Conservation (phyloP, 352 stramenopile genomes). For the Phytophthora tentaculata region DNA sequence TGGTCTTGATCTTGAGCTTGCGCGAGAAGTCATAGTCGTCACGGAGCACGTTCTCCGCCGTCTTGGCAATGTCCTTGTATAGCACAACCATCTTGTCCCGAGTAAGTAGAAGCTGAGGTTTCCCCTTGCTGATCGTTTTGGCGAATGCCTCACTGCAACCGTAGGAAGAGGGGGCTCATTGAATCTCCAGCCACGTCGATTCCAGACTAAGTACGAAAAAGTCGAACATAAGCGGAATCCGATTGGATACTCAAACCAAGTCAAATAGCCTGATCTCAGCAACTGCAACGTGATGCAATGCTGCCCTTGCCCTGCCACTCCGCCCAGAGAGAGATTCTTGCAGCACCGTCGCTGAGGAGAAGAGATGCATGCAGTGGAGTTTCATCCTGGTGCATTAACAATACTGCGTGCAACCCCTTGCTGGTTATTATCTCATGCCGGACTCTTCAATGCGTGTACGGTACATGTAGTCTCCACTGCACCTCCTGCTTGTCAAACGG, state of each 20-base stretch:
- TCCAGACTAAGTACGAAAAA: conserved; percentile 43
- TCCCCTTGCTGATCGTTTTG: conserved; percentile 54
- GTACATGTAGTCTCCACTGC: too few species aligned
- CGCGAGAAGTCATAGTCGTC: conserved; percentile 92
- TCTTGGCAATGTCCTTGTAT: conserved; percentile 91
- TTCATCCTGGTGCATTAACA: too few species aligned
- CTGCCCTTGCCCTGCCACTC: conserved; percentile 12
- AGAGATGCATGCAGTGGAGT: too few species aligned
- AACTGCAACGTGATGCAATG: conserved; percentile 32
- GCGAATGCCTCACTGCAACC: conserved; percentile 50
- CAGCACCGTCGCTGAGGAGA: too few species aligned
- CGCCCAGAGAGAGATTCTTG: conserved; percentile 10
- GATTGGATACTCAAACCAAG: conserved; percentile 27
- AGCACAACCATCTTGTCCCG: conserved; percentile 60
- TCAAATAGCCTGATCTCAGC: conserved; percentile 7
- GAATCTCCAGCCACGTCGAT: conserved; percentile 21
- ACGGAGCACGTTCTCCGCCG: conserved; percentile 81
- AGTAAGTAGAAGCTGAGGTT: conserved; percentile 15
- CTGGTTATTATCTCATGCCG: too few species aligned
- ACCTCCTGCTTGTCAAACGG: conserved; percentile 15
- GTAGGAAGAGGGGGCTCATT: conserved; percentile 19
- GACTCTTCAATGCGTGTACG: too few species aligned
- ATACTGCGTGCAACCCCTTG: too few species aligned
- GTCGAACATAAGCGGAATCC: conserved; percentile 10
- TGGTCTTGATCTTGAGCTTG: conserved; percentile 93